Percentiles rank a stretch among this genome's conserved stretches.
These are phyloP conservation scores for Leccinum variicolor DNA, from an alignment of 768 basidiomycete species.

Conservation along the genomic window DNA sequence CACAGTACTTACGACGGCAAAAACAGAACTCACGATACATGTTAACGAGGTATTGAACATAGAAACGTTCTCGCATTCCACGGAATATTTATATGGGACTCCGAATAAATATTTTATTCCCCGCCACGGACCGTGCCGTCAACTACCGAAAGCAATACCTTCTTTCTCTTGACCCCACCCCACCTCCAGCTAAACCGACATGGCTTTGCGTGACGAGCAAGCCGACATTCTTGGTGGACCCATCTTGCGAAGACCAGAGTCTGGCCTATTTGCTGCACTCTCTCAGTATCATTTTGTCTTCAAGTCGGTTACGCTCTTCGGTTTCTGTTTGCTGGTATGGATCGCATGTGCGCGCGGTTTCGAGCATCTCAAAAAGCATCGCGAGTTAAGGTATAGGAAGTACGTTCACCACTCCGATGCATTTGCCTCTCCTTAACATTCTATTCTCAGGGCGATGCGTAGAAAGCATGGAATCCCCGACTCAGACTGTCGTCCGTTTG, in stretches of 20 bases:
- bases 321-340: constrained; percentile 33
- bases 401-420: constrained; percentile 32
- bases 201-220: constrained; percentile 55
- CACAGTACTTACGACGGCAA: background rate
- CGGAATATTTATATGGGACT: constrained; percentile 2
- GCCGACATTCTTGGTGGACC: constrained; percentile 70
- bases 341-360: constrained; percentile 37
- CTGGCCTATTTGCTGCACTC: constrained; percentile 29
- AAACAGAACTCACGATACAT: background rate
- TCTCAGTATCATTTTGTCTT: constrained; percentile 36
- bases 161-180: constrained; percentile 21
- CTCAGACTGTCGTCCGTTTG: constrained; percentile 77
- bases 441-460: constrained; percentile 55
- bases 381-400: constrained; percentile 65
- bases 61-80: background rate
- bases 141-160: constrained; percentile 6
- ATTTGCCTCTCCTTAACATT: constrained; percentile 12
- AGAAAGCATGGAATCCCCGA: constrained; percentile 83
- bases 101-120: constrained; percentile 22
- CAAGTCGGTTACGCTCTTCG: constrained; percentile 36
- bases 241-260: constrained; percentile 37
- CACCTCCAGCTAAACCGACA: constrained; percentile 29
- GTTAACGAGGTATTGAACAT: background rate
- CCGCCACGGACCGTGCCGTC: constrained; percentile 23
- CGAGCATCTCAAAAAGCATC: constrained; percentile 51